A percentile compares a stretch with the other conserved stretches of the same genome.
phyloP scores from a whole-genome alignment of 495 filamentous ascomycete genomes.

The Penicillium diatomitis region DNA sequence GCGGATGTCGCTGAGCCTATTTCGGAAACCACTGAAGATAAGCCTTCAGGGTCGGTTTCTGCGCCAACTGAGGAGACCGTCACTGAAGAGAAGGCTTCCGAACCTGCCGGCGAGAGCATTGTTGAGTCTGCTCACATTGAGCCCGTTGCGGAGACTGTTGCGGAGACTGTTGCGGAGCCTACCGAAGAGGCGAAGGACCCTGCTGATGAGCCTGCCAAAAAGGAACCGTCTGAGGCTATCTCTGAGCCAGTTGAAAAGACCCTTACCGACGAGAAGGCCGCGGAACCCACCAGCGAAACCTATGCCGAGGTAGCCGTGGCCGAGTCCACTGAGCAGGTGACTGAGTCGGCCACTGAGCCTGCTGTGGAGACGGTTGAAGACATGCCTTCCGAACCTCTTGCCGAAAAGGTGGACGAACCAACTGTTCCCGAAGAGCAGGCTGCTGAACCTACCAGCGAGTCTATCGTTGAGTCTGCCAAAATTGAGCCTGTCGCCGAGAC shows the following conservation, averaged over 20 bases:
- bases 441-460: neutral
- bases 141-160: constrained; percentile 2
- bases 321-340: constrained; percentile 1
- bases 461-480: neutral
- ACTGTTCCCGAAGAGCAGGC: neutral
- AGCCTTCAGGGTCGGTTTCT: neutral
- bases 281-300: neutral
- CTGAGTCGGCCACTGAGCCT: neutral
- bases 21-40: neutral
- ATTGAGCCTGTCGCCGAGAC: neutral
- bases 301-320: neutral
- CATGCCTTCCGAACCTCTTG: neutral
- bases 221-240: constrained; percentile 3
- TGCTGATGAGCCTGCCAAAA: neutral
- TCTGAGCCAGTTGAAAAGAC: neutral
- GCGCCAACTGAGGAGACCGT: neutral
- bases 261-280: neutral
- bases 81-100: neutral
- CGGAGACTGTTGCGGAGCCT: neutral
- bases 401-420: neutral
- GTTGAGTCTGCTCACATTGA: neutral
- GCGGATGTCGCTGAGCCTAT: neutral
- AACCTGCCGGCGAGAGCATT: neutral
- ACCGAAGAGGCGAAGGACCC: constrained; percentile 2
- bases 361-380: constrained; percentile 1